Base-by-base conservation (phyloP, 208 protist species). In the Phytomonas sp. region DNA sequence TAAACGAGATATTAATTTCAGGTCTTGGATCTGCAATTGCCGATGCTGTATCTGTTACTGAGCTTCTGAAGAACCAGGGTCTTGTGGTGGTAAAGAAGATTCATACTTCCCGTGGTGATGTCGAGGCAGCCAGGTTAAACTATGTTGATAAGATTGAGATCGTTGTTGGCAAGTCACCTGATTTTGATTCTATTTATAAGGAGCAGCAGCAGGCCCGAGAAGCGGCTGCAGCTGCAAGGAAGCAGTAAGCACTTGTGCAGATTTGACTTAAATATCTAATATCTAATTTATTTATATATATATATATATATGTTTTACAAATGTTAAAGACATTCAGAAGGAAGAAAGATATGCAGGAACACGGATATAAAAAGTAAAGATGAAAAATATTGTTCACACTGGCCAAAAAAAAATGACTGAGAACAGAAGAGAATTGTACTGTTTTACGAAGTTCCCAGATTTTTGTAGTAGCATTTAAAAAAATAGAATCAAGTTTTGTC, bases 61-160 rank as follows among this genome's bases (percentile, higher is more conserved):
- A 95, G 75, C 82, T 95, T 20, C 81, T 95, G 23, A 93, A 90
- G 80, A 93, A 90, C 71, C 87, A 95, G 75, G 85, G 83, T 32
- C 78, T 95, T 36, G 82, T 93, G 30, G 65, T 75, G 61, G 82
- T 95, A 46, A 95, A 87, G 73, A 88, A 83, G 74, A 95, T 95
- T 71, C 76, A 75, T 62, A 95, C 90, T 20, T 88, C 87, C 23
- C 90, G 87, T 31, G 81, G 85, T 32, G 81, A 85, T 37, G 82
- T 90, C 53, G 85, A 91, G 56, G 79, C 73, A 34, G 78, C 82
- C 15, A 80, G 87, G 67, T 71, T 80, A 51, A 80, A 71, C 60
- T 84, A 76, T 67, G 85, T 88, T 66, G 87, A 93, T 70, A 90
- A 89, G 77, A 92, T 95, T 66, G 86, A 92, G 74, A 87, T 95